phyloP scores from a whole-genome alignment of 2,329 filamentous ascomycete genomes.

The Pyricularia pennisetigena region DNA sequence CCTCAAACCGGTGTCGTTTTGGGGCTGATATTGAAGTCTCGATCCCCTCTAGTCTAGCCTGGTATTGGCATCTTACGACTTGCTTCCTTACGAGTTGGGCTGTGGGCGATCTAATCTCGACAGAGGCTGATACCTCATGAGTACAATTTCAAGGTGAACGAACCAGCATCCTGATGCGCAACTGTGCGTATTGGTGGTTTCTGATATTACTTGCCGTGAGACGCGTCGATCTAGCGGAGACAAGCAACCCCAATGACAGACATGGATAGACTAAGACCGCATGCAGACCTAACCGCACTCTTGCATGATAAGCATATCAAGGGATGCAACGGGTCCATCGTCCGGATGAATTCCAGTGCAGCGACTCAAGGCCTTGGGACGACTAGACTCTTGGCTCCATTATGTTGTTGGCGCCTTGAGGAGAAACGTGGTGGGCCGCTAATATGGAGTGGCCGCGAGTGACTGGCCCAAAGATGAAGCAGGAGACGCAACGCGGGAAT shows the following conservation, averaged over 20 bases:
- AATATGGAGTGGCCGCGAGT: neutral
- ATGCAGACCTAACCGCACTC: neutral
- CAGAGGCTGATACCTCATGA: neutral
- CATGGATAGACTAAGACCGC: neutral
- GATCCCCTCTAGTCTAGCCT: neutral
- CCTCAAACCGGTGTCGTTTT: neutral
- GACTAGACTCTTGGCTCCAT: neutral
- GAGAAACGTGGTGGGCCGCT: neutral
- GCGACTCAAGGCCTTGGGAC: neutral
- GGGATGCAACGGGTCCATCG: neutral
- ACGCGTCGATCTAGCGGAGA: neutral
- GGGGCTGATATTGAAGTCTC: neutral
- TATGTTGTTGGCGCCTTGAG: neutral
- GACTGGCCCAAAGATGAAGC: neutral
- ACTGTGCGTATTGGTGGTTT: neutral
- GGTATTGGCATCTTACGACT: neutral
- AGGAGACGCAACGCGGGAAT: neutral
- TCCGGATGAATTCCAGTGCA: neutral
- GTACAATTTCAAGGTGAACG: neutral
- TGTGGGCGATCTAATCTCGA: neutral
- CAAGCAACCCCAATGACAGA: neutral
- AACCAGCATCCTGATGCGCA: neutral
- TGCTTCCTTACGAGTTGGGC: neutral
- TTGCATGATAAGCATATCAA: neutral
- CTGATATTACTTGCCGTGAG: neutral